Evolutionary conservation across 78 protist species (phyloP).

Genomic region (Paratrimastix pyriformis): DNA sequence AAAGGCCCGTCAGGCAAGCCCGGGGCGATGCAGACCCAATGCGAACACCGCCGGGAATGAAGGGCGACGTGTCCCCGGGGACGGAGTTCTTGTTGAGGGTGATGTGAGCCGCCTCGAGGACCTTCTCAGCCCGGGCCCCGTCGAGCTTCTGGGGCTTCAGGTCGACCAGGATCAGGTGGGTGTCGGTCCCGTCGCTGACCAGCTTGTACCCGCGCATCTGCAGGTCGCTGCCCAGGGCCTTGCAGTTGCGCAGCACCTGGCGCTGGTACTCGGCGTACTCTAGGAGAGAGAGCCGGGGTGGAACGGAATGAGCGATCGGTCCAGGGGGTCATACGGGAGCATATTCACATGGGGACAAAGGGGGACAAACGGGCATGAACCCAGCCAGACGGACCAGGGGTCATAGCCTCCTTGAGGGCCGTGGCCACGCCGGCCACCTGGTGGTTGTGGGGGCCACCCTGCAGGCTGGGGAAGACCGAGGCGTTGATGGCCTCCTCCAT

Average conservation of each 20-base stretch:
- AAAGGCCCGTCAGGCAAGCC: background rate
- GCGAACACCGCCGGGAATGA: constrained; percentile 91
- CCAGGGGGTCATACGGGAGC: too few species aligned
- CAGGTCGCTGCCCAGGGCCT: constrained; percentile 64
- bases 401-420: constrained; percentile 69
- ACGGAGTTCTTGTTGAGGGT: constrained; percentile 95
- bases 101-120: constrained; percentile 71
- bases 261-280: constrained; percentile 73
- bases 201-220: constrained; percentile 65
- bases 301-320: too few species aligned
- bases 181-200: constrained; percentile 92
- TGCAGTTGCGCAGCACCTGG: constrained; percentile 67
- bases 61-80: constrained; percentile 79
- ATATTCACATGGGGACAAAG: too few species aligned
- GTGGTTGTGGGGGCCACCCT: constrained; percentile 99
- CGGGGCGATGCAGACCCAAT: constrained; percentile 55
- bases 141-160: constrained; percentile 67
- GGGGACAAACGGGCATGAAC: too few species aligned
- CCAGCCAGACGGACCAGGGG: too few species aligned
- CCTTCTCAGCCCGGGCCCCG: constrained; percentile 82
- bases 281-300: too few species aligned
- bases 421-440: constrained; percentile 88
- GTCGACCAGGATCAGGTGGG: constrained; percentile 91
- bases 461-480: constrained; percentile 78
- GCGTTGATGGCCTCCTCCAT: constrained; percentile 37